These are phyloP conservation scores for Polyplosphaeria fusca DNA, from an alignment of 495 filamentous ascomycete species.

Conservation along the genomic window DNA sequence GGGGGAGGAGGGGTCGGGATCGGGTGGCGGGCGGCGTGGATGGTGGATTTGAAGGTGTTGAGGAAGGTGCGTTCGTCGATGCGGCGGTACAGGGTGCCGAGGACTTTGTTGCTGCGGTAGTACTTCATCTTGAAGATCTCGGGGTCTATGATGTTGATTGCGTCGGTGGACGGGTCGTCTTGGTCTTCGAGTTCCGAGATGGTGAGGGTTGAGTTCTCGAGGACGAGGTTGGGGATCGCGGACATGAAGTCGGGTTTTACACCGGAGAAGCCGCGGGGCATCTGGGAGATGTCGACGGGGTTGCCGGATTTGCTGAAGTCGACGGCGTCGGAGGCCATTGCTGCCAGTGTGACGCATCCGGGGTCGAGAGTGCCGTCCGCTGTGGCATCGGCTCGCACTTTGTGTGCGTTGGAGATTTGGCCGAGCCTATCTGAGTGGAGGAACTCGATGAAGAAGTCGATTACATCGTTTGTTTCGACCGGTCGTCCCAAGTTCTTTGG, in stretches of 20 bases:
- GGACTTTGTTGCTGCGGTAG: constrained; percentile 65
- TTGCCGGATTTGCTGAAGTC: constrained; percentile 81
- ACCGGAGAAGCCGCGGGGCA: background rate
- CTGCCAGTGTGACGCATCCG: constrained; percentile 49
- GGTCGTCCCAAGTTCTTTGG: constrained; percentile 55
- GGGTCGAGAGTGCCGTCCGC: constrained; percentile 53
- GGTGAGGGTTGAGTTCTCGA: constrained; percentile 43
- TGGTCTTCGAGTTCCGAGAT: constrained; percentile 45
- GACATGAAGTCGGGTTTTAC: background rate
- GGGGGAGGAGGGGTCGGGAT: background rate
- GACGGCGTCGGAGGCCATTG: constrained; percentile 71
- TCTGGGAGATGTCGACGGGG: constrained; percentile 48
- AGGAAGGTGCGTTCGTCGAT: constrained; percentile 69
- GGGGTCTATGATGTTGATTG: too few relatives aligned
- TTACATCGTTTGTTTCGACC: constrained; percentile 61
- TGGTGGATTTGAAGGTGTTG: constrained; percentile 18
- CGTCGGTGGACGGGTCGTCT: constrained; percentile 41
- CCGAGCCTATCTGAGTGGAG: constrained; percentile 73
- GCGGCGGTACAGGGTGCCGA: constrained; percentile 68
- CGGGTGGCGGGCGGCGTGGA: too few relatives aligned
- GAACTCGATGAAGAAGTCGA: constrained; percentile 73
- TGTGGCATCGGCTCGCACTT: constrained; percentile 62
- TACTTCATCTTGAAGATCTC: constrained; percentile 48
- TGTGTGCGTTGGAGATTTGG: constrained; percentile 64
- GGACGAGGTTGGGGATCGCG: background rate